Percentiles rank a stretch among this genome's conserved stretches.
Evolutionary conservation across 2,329 filamentous ascomycete species (phyloP).

Genomic region (Colletotrichum graminicola): DNA sequence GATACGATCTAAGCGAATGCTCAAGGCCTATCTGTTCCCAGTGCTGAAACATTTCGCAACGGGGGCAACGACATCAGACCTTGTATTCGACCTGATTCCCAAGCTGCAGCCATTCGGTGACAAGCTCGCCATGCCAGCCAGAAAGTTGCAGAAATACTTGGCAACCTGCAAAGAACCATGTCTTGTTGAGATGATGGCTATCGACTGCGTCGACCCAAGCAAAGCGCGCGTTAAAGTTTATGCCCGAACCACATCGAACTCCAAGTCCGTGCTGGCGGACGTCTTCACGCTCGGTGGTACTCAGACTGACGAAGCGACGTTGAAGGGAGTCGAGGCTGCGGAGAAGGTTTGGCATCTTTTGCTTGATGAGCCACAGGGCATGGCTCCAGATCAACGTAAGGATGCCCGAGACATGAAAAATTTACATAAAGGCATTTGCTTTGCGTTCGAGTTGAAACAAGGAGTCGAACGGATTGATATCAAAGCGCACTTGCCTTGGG

Average conservation of each 20-base stretch:
- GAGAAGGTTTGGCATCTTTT: slow-evolving; percentile 45
- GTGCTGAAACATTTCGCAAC: slow-evolving; percentile 44
- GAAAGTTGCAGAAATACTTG: slow-evolving; percentile 43
- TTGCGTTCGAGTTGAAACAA: slow-evolving; percentile 45
- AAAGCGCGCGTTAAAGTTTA: slow-evolving; percentile 46
- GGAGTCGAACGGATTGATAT: slow-evolving; percentile 38
- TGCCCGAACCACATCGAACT: slow-evolving; percentile 42
- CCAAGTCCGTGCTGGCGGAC: slow-evolving; percentile 42
- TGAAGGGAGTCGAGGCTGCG: slow-evolving; percentile 42
- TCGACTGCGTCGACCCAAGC: slow-evolving; percentile 45
- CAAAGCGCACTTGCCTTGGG: slow-evolving; percentile 33
- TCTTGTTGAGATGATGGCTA: slow-evolving; percentile 44
- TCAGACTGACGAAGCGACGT: slow-evolving; percentile 43
- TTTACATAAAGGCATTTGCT: slow-evolving; percentile 43
- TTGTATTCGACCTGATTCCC: slow-evolving; percentile 44
- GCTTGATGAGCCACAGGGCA: slow-evolving; percentile 44
- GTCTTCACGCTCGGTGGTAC: slow-evolving; percentile 45
- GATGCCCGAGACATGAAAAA: slow-evolving; percentile 29
- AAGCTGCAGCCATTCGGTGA: slow-evolving; percentile 38
- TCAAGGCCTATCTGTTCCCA: slow-evolving; percentile 46
- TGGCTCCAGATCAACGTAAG: slow-evolving; percentile 38
- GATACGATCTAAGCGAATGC: slow-evolving; percentile 38
- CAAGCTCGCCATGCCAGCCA: slow-evolving; percentile 34
- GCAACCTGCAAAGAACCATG: slow-evolving; percentile 37
- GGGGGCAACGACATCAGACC: slow-evolving; percentile 40